Evolutionary conservation across 345 rosid species (phyloP).

Genomic region (Populus nigra): DNA sequence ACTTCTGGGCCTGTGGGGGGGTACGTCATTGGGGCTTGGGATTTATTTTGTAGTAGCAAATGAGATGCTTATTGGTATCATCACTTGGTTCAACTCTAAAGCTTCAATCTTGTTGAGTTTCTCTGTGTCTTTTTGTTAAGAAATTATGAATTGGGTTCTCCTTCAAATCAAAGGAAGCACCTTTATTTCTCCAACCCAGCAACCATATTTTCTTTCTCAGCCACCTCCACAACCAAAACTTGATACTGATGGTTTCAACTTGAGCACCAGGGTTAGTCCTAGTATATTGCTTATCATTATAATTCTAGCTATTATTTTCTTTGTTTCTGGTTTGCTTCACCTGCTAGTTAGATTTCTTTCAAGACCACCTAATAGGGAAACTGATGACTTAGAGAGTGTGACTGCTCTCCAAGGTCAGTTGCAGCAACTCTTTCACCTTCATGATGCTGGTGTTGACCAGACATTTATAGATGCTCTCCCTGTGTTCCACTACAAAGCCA

Average conservation of each 20-base stretch:
- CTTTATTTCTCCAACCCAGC: constrained; percentile 34
- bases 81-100: constrained; percentile 24
- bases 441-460: constrained; percentile 95
- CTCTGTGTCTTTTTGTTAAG: not conserved
- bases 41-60: constrained; percentile 13
- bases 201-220: constrained; percentile 26
- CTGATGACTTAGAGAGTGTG: constrained; percentile 58
- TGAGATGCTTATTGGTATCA: constrained; percentile 13
- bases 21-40: constrained; percentile 3
- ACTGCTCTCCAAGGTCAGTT: constrained; percentile 95
- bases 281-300: constrained; percentile 71
- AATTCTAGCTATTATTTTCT: constrained; percentile 84
- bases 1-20: not conserved
- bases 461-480: constrained; percentile 94
- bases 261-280: constrained; percentile 73
- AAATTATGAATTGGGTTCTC: constrained; percentile 44
- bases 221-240: constrained; percentile 33
- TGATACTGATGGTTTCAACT: constrained; percentile 40
- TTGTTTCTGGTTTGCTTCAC: constrained; percentile 85
- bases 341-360: constrained; percentile 72
- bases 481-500: constrained; percentile 75
- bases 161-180: constrained; percentile 27
- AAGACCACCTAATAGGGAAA: constrained; percentile 60
- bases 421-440: constrained; percentile 93
- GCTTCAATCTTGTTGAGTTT: constrained; percentile 32